Percentiles rank a stretch among this genome's conserved stretches.
phyloP scores from a whole-genome alignment of 352 stramenopile genomes.

The Phytophthora sojae region DNA sequence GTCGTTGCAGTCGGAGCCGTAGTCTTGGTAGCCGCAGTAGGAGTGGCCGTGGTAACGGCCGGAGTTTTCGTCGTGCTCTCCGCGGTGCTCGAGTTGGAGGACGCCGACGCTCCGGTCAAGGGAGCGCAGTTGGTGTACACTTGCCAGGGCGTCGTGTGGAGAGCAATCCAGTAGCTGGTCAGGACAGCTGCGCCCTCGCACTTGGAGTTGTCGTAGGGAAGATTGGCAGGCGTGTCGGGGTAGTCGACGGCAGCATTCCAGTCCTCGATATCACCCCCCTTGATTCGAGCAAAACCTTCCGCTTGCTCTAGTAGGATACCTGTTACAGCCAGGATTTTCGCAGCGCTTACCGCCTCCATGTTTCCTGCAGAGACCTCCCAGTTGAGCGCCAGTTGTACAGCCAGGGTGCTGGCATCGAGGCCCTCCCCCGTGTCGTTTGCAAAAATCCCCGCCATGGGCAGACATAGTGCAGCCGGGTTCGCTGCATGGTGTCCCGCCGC shows the following conservation, averaged over 20 bases:
- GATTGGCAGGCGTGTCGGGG: conserved; percentile 37
- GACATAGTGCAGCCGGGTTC: too few relatives aligned
- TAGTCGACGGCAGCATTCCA: conserved; percentile 50
- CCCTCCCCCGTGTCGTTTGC: too few relatives aligned
- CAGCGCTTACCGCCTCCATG: too few relatives aligned
- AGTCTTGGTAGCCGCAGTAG: conserved; percentile 19
- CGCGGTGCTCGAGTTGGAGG: conserved; percentile 26
- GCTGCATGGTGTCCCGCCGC: too few relatives aligned
- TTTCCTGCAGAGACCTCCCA: too few relatives aligned
- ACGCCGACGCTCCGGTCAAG: conserved; percentile 27
- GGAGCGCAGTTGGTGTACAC: conserved; percentile 60
- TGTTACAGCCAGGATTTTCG: too few relatives aligned
- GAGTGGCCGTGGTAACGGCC: conserved; percentile 3
- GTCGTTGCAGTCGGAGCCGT: conserved; percentile 18
- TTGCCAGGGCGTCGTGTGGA: conserved; percentile 57
- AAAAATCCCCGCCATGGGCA: too few relatives aligned
- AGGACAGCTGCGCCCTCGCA: conserved; percentile 41
- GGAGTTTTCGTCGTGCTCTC: conserved; percentile 3
- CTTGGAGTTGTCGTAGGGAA: conserved; percentile 54
- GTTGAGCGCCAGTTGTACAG: too few relatives aligned
- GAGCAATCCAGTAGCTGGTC: conserved; percentile 53
- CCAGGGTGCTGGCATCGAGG: too few relatives aligned
- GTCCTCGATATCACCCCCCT: too few relatives aligned
- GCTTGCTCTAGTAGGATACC: too few relatives aligned
- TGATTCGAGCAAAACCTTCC: too few relatives aligned